Percentiles rank a stretch among this genome's conserved stretches.
Evolutionary conservation across 176 grass and related monocot species (phyloP).

Genomic region (Oryza glumipatula): DNA sequence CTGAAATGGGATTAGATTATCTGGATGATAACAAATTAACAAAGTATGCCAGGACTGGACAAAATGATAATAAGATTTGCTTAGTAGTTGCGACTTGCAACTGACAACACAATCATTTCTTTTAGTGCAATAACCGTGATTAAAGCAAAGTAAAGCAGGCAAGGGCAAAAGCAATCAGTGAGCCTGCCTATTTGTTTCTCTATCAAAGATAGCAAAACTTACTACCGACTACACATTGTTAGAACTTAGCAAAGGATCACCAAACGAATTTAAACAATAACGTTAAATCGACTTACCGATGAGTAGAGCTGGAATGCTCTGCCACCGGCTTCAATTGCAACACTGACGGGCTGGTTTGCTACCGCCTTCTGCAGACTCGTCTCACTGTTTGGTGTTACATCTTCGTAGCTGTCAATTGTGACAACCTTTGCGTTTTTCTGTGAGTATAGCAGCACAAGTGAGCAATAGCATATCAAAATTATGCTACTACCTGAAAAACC

Average conservation of each 20-base stretch:
- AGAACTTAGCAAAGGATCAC: not conserved
- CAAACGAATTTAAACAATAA: not conserved
- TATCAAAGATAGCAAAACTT: not conserved
- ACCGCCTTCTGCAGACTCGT: conserved; percentile 76
- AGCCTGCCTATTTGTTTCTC: not conserved
- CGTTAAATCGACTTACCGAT: conserved; percentile 51
- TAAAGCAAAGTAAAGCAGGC: not conserved
- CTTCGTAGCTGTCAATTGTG: conserved; percentile 71
- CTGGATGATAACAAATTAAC: not conserved
- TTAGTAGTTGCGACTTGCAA: conserved; percentile 21
- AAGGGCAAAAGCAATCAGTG: conserved; percentile 24
- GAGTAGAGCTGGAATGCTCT: conserved; percentile 74
- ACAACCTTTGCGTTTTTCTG: conserved; percentile 91
- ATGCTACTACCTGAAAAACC: not conserved
- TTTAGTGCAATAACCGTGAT: not conserved
- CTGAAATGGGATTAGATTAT: not conserved
- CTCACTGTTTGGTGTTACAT: conserved; percentile 66
- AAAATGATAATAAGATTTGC: conserved; percentile 1
- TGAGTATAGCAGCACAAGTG: not conserved
- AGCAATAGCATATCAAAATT: conserved; percentile 6
- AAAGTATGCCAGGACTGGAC: not conserved
- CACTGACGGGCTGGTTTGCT: conserved; percentile 73
- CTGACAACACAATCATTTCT: conserved; percentile 5
- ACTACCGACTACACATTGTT: not conserved
- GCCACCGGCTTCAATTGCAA: conserved; percentile 79